Percentiles rank a stretch among this genome's conserved stretches.
These are phyloP conservation scores for Stachybotrys chlorohalonatus DNA, from an alignment of 2,329 filamentous ascomycete genomes.

Conservation along the genomic window DNA sequence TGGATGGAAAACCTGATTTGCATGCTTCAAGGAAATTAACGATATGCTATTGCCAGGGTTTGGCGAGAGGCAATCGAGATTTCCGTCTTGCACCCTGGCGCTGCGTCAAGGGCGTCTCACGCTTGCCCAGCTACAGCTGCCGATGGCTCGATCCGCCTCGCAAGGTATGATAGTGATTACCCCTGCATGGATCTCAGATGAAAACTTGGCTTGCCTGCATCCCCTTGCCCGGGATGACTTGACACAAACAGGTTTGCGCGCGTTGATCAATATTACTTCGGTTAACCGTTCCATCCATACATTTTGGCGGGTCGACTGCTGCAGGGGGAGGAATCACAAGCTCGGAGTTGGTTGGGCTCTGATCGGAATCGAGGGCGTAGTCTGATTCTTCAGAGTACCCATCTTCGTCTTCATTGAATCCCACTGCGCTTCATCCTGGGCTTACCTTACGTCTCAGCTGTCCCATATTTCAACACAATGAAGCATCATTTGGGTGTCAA, in stretches of 20 bases:
- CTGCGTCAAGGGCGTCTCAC: not conserved
- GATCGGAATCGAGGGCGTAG: too few relatives aligned
- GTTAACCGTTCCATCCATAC: too few relatives aligned
- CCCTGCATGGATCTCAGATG: not conserved
- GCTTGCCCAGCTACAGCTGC: not conserved
- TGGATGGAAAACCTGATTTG: conserved; percentile 1
- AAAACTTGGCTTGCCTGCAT: not conserved
- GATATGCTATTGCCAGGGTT: not conserved
- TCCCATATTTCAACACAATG: not conserved
- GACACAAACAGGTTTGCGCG: not conserved
- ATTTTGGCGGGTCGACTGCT: too few relatives aligned
- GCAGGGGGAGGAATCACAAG: too few relatives aligned
- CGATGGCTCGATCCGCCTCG: not conserved
- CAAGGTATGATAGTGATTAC: not conserved
- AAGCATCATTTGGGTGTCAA: conserved; percentile 2
- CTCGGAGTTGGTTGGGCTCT: too few relatives aligned
- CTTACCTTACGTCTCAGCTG: not conserved
- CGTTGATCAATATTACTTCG: too few relatives aligned
- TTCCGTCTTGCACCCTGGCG: not conserved
- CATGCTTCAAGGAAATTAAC: not conserved
- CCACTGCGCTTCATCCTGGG: not conserved
- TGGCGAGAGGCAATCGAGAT: not conserved
- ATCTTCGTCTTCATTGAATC: not conserved
- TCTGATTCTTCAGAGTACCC: too few relatives aligned
- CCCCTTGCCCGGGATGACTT: not conserved